Evolutionary conservation across 768 basidiomycete species (phyloP), one percentile per base, ranked within the genome.

Genomic region (Kondoa subrosea): DNA sequence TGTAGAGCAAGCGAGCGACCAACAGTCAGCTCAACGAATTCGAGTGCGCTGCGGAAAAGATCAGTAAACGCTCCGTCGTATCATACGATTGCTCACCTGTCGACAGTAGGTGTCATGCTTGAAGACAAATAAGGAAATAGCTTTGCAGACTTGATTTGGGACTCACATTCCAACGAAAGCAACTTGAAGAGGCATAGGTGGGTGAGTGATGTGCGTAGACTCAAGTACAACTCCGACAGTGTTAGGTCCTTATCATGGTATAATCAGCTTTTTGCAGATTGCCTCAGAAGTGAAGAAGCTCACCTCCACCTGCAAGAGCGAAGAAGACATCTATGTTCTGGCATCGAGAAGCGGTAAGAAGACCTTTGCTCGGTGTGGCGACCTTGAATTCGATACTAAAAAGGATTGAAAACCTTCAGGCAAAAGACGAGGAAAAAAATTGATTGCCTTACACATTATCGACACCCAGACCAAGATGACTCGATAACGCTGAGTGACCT

Each of bases 251-350:
- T 3, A 3, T 31, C 61, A 27, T 12, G 34, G 12, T 3, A 26
- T 12, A 29, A 32, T 3, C 17, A 3, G 30, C 14, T 8, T 33
- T 31, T 32, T 12, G 30, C 12, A 16, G 34, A 63, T 4, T 4
- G 4, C 4, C 58, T 2, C 15, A 31, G 61, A 27, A 12, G 17
- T 33, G 33, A 33, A 15, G 15, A 33, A 8, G 17, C 27, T 27
- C 16, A 17, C 27, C 27, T 27, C 27, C 61, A 31, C 61, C 58
- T 12, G 58, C 58, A 8, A 59, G 58, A 63, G 27, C 61, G 30
- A 63, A 63, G 61, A 63, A 63, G 26, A 63, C 4, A 33, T 63
- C 61, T 8, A 3, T 63, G 30, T 63, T 63, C n/a, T 63, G 61
- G 61, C 61, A 63, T n/a, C 61, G 16, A 32, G 61, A 63, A 32